Evolutionary conservation across 768 basidiomycete species (phyloP).

Genomic region (Calocybe gangraenosa): DNA sequence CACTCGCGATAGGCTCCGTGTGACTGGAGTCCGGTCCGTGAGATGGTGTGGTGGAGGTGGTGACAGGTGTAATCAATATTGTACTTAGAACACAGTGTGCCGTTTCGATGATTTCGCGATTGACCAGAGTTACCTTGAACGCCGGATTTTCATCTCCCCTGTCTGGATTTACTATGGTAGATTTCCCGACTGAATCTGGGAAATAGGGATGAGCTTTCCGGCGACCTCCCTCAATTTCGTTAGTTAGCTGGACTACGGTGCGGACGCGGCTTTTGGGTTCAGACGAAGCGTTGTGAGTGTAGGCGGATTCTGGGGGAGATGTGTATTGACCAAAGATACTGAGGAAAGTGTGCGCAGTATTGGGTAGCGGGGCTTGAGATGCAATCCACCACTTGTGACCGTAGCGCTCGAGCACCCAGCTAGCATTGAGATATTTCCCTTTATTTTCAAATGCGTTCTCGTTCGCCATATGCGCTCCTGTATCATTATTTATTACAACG

Average conservation of each 20-base stretch:
- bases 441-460: constrained; percentile 9
- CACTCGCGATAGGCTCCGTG: constrained; percentile 5
- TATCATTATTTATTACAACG: constrained; percentile 41
- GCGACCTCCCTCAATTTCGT: constrained; percentile 61
- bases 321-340: constrained; percentile 56
- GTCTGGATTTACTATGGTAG: constrained; percentile 43
- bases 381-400: constrained; percentile 84
- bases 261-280: constrained; percentile 44
- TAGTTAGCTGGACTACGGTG: constrained; percentile 82
- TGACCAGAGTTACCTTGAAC: constrained; percentile 56
- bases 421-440: constrained; percentile 75
- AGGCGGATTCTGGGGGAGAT: constrained; percentile 26
- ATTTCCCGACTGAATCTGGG: constrained; percentile 53
- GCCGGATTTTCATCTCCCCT: constrained; percentile 33
- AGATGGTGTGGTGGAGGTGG: constrained; percentile 4
- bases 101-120: constrained; percentile 40
- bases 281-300: constrained; percentile 3
- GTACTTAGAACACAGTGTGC: constrained; percentile 62
- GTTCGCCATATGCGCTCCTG: too few relatives aligned
- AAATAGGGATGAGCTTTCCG: constrained; percentile 81
- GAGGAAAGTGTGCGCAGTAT: constrained; percentile 73
- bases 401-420: constrained; percentile 73
- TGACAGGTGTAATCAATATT: constrained; percentile 46
- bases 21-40: constrained; percentile 6
- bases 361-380: constrained; percentile 72